phyloP scores from a whole-genome alignment of 306 rosid genomes.

The Adenanthera pavonina region DNA sequence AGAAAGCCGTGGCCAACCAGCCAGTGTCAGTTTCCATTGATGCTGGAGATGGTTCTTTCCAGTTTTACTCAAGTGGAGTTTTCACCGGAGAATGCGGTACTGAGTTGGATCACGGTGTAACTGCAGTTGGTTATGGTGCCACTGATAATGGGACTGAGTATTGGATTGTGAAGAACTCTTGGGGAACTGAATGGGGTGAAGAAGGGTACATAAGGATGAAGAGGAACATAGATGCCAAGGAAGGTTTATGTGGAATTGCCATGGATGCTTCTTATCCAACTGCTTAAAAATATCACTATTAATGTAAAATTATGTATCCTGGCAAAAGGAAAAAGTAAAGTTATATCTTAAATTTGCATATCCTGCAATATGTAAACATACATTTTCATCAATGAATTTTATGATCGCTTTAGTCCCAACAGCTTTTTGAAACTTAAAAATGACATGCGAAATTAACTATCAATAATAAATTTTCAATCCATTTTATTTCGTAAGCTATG shows the following conservation, averaged over 20 bases:
- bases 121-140: background rate
- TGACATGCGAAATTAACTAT: no score
- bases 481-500: no score
- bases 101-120: slow-evolving; percentile 40
- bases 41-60: slow-evolving; percentile 32
- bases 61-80: slow-evolving; percentile 28
- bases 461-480: no score
- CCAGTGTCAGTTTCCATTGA: slow-evolving; percentile 47
- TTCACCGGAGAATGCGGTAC: slow-evolving; percentile 34
- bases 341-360: background rate
- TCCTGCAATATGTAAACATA: background rate
- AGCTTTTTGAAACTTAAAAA: no score
- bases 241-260: slow-evolving; percentile 19
- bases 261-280: slow-evolving; percentile 21
- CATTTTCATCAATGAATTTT: no score
- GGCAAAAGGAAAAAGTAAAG: no score
- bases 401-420: no score
- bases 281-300: background rate
- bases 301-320: no score
- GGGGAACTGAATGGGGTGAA: slow-evolving; percentile 19
- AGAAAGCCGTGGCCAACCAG: slow-evolving; percentile 42
- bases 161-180: background rate
- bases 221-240: background rate
- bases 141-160: background rate
- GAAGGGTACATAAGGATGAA: slow-evolving; percentile 11